Percentiles rank a stretch among this genome's conserved stretches.
These are phyloP conservation scores for Styphnolobium japonicum DNA, from an alignment of 306 rosid genomes.

Conservation along the genomic window DNA sequence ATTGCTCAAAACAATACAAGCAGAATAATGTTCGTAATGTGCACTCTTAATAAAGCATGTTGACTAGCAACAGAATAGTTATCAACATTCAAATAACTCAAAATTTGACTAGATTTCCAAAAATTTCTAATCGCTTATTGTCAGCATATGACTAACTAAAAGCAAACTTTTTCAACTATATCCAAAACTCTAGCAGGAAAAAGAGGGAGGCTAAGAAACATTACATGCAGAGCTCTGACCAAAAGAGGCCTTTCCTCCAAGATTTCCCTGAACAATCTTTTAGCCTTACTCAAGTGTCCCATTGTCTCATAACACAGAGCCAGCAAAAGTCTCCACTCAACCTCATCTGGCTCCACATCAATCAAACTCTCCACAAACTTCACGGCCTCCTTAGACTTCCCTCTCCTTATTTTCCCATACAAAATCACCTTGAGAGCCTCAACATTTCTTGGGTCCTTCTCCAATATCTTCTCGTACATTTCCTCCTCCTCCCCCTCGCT, in stretches of 20 bases:
- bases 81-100: conserved; percentile 1
- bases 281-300: conserved; percentile 64
- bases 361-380: conserved; percentile 72
- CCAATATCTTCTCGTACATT: conserved; percentile 60
- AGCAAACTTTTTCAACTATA: conserved; percentile 1
- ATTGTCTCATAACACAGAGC: conserved; percentile 80
- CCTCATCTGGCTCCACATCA: conserved; percentile 64
- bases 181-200: neutral
- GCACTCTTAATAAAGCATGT: neutral
- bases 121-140: neutral
- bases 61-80: neutral
- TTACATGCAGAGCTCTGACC: conserved; percentile 88
- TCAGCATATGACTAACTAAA: conserved; percentile 12
- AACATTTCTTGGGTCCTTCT: conserved; percentile 57
- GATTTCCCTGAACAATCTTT: conserved; percentile 58
- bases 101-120: neutral
- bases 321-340: conserved; percentile 84
- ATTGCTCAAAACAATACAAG: neutral
- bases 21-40: neutral
- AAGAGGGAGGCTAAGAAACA: conserved; percentile 22
- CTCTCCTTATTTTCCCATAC: conserved; percentile 72
- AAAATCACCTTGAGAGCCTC: conserved; percentile 76
- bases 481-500: conserved; percentile 53
- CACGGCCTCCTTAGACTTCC: conserved; percentile 68
- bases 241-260: conserved; percentile 70